A percentile compares a stretch with the other conserved stretches of the same genome.
phyloP scores from a whole-genome alignment of 495 filamentous ascomycete genomes.

The Glonium stellatum region DNA sequence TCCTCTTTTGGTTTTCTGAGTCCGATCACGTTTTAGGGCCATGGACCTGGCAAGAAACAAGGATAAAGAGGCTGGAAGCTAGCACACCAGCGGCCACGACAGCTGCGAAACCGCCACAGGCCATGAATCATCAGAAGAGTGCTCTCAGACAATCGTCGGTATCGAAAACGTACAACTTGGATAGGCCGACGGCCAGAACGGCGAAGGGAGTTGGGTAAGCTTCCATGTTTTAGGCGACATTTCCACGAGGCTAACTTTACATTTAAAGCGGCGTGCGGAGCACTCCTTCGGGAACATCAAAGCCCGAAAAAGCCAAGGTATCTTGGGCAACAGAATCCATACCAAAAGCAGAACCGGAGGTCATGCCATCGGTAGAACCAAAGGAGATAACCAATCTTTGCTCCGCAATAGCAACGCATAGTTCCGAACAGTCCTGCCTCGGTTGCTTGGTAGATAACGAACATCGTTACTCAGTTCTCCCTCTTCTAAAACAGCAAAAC shows the following conservation, averaged over 20 bases:
- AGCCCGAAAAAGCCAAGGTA: neutral
- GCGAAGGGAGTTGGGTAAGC: too few relatives aligned
- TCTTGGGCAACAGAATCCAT: neutral
- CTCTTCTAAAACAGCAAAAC: neutral
- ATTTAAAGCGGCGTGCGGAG: too few relatives aligned
- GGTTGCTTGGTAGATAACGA: neutral
- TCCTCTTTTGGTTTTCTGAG: slow-evolving; percentile 1
- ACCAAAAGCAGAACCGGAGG: neutral
- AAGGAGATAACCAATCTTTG: neutral
- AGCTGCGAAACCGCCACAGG: neutral
- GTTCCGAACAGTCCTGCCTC: neutral
- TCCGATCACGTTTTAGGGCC: neutral
- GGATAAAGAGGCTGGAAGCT: neutral
- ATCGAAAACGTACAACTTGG: too few relatives aligned
- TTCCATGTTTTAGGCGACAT: too few relatives aligned
- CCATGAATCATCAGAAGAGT: too few relatives aligned
- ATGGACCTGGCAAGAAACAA: neutral
- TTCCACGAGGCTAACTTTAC: too few relatives aligned
- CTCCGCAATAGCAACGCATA: neutral
- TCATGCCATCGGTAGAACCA: neutral
- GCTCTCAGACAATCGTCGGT: too few relatives aligned
- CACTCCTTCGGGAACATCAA: too few relatives aligned
- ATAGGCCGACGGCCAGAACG: too few relatives aligned
- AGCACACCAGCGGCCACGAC: neutral
- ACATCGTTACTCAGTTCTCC: neutral